Percentiles rank a stretch among this genome's conserved stretches.
phyloP scores from a whole-genome alignment of 2,329 filamentous ascomycete genomes.

The Rhynchosporium graminicola region DNA sequence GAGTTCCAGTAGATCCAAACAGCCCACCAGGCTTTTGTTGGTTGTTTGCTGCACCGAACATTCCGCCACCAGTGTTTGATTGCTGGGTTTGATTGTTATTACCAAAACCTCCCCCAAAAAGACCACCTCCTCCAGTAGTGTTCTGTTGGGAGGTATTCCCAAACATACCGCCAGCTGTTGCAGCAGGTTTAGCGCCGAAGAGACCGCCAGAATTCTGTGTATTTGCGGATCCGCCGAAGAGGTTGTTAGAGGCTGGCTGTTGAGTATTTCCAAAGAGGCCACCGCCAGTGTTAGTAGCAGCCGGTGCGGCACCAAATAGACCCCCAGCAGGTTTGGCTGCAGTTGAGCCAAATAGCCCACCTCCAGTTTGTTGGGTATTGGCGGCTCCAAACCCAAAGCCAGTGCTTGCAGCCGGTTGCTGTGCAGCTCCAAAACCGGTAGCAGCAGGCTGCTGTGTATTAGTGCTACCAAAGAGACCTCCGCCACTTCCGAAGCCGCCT shows the following conservation, averaged over 20 bases:
- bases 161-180: slow-evolving; percentile 45
- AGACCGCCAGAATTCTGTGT: slow-evolving; percentile 37
- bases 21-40: slow-evolving; percentile 55
- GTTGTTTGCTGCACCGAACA: slow-evolving; percentile 55
- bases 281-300: slow-evolving; percentile 35
- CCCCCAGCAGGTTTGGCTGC: slow-evolving; percentile 42
- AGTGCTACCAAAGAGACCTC: slow-evolving; percentile 43
- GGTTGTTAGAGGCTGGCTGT: slow-evolving; percentile 39
- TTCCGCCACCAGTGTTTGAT: slow-evolving; percentile 45
- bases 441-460: slow-evolving; percentile 37
- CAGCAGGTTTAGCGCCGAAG: slow-evolving; percentile 35
- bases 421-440: slow-evolving; percentile 41
- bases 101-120: slow-evolving; percentile 41
- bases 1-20: slow-evolving; percentile 47
- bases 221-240: slow-evolving; percentile 36
- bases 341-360: slow-evolving; percentile 42
- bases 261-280: slow-evolving; percentile 44
- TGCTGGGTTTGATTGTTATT: slow-evolving; percentile 43
- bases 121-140: slow-evolving; percentile 44
- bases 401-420: slow-evolving; percentile 43
- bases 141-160: slow-evolving; percentile 41
- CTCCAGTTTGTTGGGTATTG: slow-evolving; percentile 42
- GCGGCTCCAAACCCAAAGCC: slow-evolving; percentile 45
- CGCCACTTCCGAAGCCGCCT: slow-evolving; percentile 35
- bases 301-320: slow-evolving; percentile 45